Percentiles rank a stretch among this genome's conserved stretches.
These are phyloP conservation scores for Pichia sp. DNA, from an alignment of 1,139 yeast genomes.

Conservation along the genomic window DNA sequence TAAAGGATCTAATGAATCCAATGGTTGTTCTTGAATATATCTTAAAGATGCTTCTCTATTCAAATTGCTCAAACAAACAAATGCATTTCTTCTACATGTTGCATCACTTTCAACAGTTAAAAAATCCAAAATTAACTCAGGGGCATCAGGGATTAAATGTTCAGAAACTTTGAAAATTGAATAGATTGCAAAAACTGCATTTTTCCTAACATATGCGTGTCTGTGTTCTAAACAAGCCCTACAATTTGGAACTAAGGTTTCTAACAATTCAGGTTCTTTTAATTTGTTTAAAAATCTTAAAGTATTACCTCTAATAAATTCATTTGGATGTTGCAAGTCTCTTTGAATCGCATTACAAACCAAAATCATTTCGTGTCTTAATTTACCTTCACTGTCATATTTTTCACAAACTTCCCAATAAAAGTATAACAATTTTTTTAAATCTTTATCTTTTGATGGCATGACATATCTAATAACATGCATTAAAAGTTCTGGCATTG, in stretches of 20 bases:
- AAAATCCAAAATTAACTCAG: slow-evolving; percentile 70
- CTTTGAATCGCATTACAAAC: slow-evolving; percentile 97
- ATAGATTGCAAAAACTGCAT: slow-evolving; percentile 87
- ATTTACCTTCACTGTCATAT: slow-evolving; percentile 76
- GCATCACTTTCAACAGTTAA: slow-evolving; percentile 82
- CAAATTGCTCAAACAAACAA: slow-evolving; percentile 76
- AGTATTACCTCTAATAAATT: slow-evolving; percentile 92
- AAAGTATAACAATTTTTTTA: slow-evolving; percentile 86
- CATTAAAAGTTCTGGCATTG: slow-evolving; percentile 94
- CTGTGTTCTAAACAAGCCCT: slow-evolving; percentile 90
- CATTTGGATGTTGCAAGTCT: slow-evolving; percentile 97
- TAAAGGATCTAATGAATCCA: slow-evolving; percentile 73
- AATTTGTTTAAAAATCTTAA: slow-evolving; percentile 85
- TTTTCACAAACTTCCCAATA: slow-evolving; percentile 99
- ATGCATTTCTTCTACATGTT: slow-evolving; percentile 93
- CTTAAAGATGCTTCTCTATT: slow-evolving; percentile 80
- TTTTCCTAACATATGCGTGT: slow-evolving; percentile 96
- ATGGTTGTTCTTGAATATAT: slow-evolving; percentile 67
- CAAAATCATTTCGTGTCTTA: slow-evolving; percentile 97
- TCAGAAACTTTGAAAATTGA: slow-evolving; percentile 78
- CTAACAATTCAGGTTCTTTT: slow-evolving; percentile 88
- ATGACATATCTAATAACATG: slow-evolving; percentile 93
- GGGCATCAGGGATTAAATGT: slow-evolving; percentile 91
- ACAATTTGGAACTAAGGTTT: slow-evolving; percentile 90
- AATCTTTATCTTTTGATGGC: slow-evolving; percentile 89